A percentile compares a stretch with the other conserved stretches of the same genome.
phyloP scores from a whole-genome alignment of 1,284 basidiomycete species.

The Cryptococcus neoformans region DNA sequence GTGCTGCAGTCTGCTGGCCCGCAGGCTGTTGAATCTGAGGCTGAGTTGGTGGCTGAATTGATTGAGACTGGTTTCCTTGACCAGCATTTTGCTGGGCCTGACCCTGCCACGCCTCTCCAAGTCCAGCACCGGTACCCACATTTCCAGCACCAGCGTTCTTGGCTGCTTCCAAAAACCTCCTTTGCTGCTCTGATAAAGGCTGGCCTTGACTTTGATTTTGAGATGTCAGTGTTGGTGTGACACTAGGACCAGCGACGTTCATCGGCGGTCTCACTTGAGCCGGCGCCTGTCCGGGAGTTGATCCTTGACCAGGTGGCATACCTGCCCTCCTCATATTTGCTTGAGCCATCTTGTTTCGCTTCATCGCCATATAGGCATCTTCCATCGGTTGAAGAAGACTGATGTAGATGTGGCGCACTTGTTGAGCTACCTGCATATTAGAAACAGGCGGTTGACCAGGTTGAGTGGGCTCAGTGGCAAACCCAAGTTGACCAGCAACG shows the following conservation, averaged over 20 bases:
- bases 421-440: constrained; percentile 20
- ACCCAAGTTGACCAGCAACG: constrained; percentile 33
- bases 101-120: not conserved
- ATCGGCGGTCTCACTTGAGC: too few relatives aligned
- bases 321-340: too few relatives aligned
- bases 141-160: constrained; percentile 3
- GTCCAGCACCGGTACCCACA: not conserved
- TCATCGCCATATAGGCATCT: constrained; percentile 14
- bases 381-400: constrained; percentile 21
- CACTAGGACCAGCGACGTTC: too few relatives aligned
- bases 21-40: constrained; percentile 50
- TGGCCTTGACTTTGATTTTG: too few relatives aligned
- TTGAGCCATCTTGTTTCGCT: not conserved
- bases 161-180: constrained; percentile 23
- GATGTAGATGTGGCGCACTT: constrained; percentile 25
- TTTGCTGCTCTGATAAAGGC: constrained; percentile 22
- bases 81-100: constrained; percentile 5
- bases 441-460: constrained; percentile 25
- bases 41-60: constrained; percentile 36
- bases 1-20: not conserved
- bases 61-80: not conserved
- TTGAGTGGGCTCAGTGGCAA: constrained; percentile 14
- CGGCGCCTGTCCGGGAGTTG: too few relatives aligned
- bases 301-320: too few relatives aligned
- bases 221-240: too few relatives aligned